Evolutionary conservation across 2,329 filamentous ascomycete species (phyloP), one percentile per base, ranked within the genome.

Genomic region (Pseudogymnoascus sp.): DNA sequence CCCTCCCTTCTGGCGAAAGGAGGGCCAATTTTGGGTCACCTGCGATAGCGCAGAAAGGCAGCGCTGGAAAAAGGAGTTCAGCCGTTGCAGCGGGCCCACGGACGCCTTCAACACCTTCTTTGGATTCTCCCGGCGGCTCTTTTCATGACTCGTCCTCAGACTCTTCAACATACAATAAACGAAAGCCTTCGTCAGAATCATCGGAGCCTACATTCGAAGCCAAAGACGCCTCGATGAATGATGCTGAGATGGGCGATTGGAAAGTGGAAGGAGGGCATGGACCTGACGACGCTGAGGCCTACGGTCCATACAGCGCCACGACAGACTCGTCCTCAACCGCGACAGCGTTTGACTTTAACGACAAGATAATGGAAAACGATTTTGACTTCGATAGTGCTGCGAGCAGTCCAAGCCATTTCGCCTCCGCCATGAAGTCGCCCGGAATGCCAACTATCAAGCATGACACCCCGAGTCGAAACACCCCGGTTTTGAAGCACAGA

Each of bases 371-470:
- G 75, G 75, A 79, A 60, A 74, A 75, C 50, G 74, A 77, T 57
- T 83, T 85, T 66, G 80, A 84, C 65, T 85, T 86, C 68, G 79
- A 81, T 13, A 83, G 81, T 66, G 79, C 80, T 7, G 79, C 81
- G 1, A 84, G 79, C 66, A 87, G 82, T 63, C 82, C 84, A 5
- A 78, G 76, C 61, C 74, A 73, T 7, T 64, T 65, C 33, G 61
- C 58, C 13, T 68, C 70, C 60, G 67, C 63, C 41, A 76, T 79
- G 65, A 73, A 76, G 7, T 80, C 77, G 21, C 70, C 70, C 39
- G 69, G 69, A 5, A 79, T 78, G 74, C 72, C 75, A 33, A 74
- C 68, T 29, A 73, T 75, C 63, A 74, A 77, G 63, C 70, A 73
- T 1, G 71, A 74, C 58, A 72, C 65, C 11, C 66, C 68, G n/a